Evolutionary conservation across 345 rosid genomes (phyloP).

Genomic region (Linum usitatissimum): DNA sequence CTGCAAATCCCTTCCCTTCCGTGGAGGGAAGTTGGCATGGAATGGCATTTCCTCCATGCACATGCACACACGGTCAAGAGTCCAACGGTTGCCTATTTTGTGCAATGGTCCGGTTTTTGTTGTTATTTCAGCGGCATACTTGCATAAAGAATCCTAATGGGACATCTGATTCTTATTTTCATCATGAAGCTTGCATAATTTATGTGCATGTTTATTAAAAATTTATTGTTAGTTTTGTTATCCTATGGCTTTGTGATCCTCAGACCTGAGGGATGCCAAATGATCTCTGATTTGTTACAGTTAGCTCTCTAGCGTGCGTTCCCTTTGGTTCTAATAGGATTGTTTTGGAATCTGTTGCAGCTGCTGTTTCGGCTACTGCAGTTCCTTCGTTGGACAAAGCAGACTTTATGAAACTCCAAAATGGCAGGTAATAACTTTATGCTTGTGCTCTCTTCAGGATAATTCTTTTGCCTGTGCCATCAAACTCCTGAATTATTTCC

Average conservation of each 20-base stretch:
- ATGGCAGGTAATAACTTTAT: conserved; percentile 62
- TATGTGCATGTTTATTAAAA: not conserved
- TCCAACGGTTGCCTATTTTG: conserved; percentile 43
- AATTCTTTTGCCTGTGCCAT: not conserved
- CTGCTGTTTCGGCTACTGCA: conserved; percentile 46
- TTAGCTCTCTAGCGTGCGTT: not conserved
- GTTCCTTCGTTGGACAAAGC: conserved; percentile 45
- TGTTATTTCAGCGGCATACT: conserved; percentile 36
- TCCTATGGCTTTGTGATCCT: not conserved
- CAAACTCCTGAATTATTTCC: not conserved
- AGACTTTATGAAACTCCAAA: conserved; percentile 85
- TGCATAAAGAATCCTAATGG: conserved; percentile 13
- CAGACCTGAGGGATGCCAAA: too few species aligned
- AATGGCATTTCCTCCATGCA: conserved; percentile 65
- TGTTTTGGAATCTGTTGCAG: conserved; percentile 33
- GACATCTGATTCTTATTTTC: conserved; percentile 1
- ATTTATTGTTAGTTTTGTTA: not conserved
- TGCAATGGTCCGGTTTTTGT: conserved; percentile 96
- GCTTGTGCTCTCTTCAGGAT: not conserved
- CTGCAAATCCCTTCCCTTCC: conserved; percentile 50
- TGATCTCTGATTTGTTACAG: not conserved
- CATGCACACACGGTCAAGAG: conserved; percentile 32
- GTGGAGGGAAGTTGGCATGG: conserved; percentile 74
- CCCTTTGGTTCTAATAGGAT: conserved; percentile 2
- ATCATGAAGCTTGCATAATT: not conserved